Base-by-base conservation (phyloP, 129 eudicot genomes). In the Smallanthus sonchifolius region DNA sequence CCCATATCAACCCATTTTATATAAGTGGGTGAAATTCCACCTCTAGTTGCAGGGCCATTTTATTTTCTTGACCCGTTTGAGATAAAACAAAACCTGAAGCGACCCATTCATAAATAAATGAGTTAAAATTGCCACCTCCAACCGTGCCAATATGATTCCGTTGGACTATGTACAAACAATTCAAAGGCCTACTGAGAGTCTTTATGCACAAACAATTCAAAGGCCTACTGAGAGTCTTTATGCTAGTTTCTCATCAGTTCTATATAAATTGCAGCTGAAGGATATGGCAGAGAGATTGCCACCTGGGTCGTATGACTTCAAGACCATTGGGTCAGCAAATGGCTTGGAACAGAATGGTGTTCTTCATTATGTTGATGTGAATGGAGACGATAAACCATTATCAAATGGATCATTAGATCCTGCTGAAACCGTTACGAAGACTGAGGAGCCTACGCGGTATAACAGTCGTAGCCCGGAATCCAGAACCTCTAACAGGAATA, bases 311-410 rank as follows among this genome's bases (percentile, higher is more conserved):
- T 24, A 24, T 24, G 30, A 24, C 30, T 24, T 24, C 30, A 1
- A 24, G 1, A 24, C 30, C 30, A 24, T 24, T 1, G 30, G 30
- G 30, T 24, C 30, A 24, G 30, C 30, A 24, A 24, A 24, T 24
- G 30, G 30, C 30, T 24, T 75, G 74, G 91, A 88, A 51, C 73
- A 80, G 65, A 88, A 88, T 16, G 85, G 89, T 15, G 64, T 48
- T 55, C 55, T 40, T 76, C 82, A 77, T 78, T 59, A 64, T 64
- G 65, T 67, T 5, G 81, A 83, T 64, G 77, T 67, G 17, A 85
- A 82, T 77, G 91, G 80, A 70, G 87, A 82, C 52, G 69, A 48
- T 10, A 69, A 48, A 38, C 56, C 68, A 38, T 69, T 72, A 75
- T 75, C 88, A 34, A 86, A 84, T 39, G 83, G 85, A 70, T 56